Conservation (phyloP, 2,329 filamentous ascomycete genomes). For the Hymenoscyphus infarciens region DNA sequence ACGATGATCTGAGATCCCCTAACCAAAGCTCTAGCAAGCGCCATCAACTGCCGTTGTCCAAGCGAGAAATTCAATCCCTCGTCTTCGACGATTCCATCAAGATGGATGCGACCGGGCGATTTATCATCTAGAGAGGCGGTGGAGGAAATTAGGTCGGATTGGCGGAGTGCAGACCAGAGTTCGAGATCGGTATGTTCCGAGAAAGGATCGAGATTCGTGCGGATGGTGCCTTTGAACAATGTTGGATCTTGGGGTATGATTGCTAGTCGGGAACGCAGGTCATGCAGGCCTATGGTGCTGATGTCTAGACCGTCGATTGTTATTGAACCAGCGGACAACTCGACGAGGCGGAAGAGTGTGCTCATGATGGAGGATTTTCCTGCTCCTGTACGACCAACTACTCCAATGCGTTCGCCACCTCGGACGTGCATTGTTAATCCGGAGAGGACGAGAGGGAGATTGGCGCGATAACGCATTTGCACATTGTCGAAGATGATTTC, state of each 20-base stretch:
- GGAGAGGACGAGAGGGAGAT: conserved; percentile 69
- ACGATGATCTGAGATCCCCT: conserved; percentile 87
- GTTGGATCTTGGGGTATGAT: conserved; percentile 86
- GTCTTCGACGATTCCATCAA: conserved; percentile 85
- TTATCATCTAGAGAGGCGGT: conserved; percentile 38
- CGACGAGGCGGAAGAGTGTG: conserved; percentile 72
- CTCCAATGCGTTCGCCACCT: conserved; percentile 75
- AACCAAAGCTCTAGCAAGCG: conserved; percentile 84
- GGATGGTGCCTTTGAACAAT: conserved; percentile 75
- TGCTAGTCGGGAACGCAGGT: conserved; percentile 70
- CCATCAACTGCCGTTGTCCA: conserved; percentile 93
- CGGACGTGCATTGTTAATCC: conserved; percentile 68
- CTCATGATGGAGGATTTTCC: conserved; percentile 84
- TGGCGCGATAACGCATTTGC: conserved; percentile 72
- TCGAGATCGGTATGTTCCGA: conserved; percentile 72
- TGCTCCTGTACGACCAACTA: conserved; percentile 77
- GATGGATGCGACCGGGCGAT: conserved; percentile 62
- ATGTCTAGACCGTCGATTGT: conserved; percentile 67
- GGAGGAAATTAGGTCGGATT: conserved; percentile 65
- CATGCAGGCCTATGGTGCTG: conserved; percentile 67
- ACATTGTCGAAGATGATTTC: conserved; percentile 74
- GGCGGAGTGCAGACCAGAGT: conserved; percentile 73
- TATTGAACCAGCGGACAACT: conserved; percentile 60
- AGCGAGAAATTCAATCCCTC: conserved; percentile 95
- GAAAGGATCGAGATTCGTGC: conserved; percentile 79